A percentile compares a stretch with the other conserved stretches of the same genome.
Conservation (phyloP, 768 basidiomycete genomes). For the Dacryopinax primogenitus region DNA sequence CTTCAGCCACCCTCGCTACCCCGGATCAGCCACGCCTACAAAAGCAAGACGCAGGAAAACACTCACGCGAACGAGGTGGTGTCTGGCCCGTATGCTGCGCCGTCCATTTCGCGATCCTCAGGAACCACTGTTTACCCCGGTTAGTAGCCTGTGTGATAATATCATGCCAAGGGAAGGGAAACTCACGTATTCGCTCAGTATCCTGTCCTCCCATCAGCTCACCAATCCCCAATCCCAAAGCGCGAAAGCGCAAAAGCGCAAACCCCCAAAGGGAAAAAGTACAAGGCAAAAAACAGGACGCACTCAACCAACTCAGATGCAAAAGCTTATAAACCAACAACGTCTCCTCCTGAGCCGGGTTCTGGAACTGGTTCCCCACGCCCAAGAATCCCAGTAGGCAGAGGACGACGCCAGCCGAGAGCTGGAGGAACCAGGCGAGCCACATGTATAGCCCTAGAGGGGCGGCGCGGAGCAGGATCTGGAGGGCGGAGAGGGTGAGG, state of each 20-base stretch:
- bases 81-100: too few relatives aligned
- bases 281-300: not conserved
- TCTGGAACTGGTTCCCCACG: constrained; percentile 8
- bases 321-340: not conserved
- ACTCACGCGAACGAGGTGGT: not conserved
- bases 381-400: constrained; percentile 1
- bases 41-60: too few relatives aligned
- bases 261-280: too few relatives aligned
- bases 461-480: not conserved
- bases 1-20: too few relatives aligned
- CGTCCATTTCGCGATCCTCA: not conserved
- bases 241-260: too few relatives aligned
- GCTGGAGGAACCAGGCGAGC: not conserved
- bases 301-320: constrained; percentile 6
- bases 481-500: not conserved
- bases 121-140: not conserved
- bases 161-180: not conserved
- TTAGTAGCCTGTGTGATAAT: not conserved
- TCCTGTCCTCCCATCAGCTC: not conserved
- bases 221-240: not conserved
- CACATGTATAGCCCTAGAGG: not conserved
- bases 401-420: not conserved
- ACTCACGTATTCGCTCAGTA: not conserved
- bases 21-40: too few relatives aligned
- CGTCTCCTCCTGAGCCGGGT: constrained; percentile 3